Evolutionary conservation across 352 stramenopile genomes (phyloP), one percentile per base, ranked within the genome.

Genomic region (Pythium dissotocum): DNA sequence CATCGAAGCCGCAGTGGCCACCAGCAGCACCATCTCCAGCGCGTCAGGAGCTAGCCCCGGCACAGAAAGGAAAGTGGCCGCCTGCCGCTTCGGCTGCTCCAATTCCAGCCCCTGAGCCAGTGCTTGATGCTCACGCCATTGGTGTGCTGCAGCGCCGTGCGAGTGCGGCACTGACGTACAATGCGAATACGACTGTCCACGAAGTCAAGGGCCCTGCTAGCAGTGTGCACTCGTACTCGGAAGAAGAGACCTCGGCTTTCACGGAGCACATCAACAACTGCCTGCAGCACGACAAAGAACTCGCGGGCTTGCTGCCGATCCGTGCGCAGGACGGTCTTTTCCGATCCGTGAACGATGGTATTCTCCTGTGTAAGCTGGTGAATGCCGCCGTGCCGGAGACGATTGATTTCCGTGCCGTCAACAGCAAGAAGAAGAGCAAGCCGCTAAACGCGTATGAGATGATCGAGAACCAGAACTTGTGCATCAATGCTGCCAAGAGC

Each of bases 251-350:
- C 0, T 78, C 80, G 6, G 88, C 88, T 14, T 98, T 98, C 70
- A 96, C 93, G 4, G 80, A 97, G 77, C 92, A 98, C 69, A 95
- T 98, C 69, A 98, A 98, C 77, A 95, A 97, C 66, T 87, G 77
- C 30, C 65, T 98, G 46, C 65, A 77, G 5, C 57, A 79, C 10
- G 91, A 97, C 59, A 70, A 75, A 36, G 85, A 93, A 38, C 71
- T 97, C 12, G 71, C 75, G 1, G 59, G 70, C 13, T 32, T 90
- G 36, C 69, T 98, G 52, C 91, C 91, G 2, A 95, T 98, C 61
- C 75, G 88, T 55, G 71, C 87, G 46, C 70, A 94, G 13, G 79
- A 87, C 32, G 89, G 86, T 8, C 69, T 98, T 3, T 98, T 98
- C 75, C 57, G 63, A 18, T 81, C 83, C 6, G 87, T 96, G 53